A percentile compares a stretch with the other conserved stretches of the same genome.
Evolutionary conservation across 495 filamentous ascomycete species (phyloP).

Genomic region (Xylaria cubensis): DNA sequence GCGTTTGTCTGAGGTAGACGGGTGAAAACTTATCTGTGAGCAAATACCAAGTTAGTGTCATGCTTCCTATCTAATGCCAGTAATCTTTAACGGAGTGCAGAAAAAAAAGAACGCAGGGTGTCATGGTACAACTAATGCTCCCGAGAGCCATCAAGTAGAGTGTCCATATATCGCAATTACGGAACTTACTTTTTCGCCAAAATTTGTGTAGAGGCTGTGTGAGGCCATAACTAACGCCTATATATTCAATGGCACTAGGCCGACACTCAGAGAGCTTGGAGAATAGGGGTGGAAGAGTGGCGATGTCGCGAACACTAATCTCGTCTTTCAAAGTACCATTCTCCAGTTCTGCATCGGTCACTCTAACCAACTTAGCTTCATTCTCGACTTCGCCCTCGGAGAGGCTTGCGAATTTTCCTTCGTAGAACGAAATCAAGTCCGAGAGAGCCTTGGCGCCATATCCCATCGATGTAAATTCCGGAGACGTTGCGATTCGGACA

Average conservation of each 20-base stretch:
- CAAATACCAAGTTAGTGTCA: constrained; percentile 7
- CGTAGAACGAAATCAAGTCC: constrained; percentile 89
- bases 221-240: constrained; percentile 94
- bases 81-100: background rate
- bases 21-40: constrained; percentile 70
- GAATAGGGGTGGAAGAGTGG: constrained; percentile 90
- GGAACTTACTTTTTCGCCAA: constrained; percentile 69
- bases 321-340: constrained; percentile 83
- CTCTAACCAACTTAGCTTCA: constrained; percentile 70
- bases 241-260: constrained; percentile 83
- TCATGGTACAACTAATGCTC: background rate
- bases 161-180: background rate
- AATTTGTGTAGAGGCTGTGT: constrained; percentile 91
- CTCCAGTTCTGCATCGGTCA: constrained; percentile 84
- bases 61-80: background rate
- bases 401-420: constrained; percentile 88
- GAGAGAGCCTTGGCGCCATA: constrained; percentile 89
- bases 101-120: background rate
- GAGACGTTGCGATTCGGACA: constrained; percentile 95
- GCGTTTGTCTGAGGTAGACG: constrained; percentile 93
- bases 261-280: constrained; percentile 84
- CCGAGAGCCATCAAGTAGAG: background rate
- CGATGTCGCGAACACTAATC: constrained; percentile 88
- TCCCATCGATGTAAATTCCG: constrained; percentile 89
- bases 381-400: constrained; percentile 62